phyloP scores from a whole-genome alignment of 2,329 filamentous ascomycete species.

The Orbilia blumenaviensis region DNA sequence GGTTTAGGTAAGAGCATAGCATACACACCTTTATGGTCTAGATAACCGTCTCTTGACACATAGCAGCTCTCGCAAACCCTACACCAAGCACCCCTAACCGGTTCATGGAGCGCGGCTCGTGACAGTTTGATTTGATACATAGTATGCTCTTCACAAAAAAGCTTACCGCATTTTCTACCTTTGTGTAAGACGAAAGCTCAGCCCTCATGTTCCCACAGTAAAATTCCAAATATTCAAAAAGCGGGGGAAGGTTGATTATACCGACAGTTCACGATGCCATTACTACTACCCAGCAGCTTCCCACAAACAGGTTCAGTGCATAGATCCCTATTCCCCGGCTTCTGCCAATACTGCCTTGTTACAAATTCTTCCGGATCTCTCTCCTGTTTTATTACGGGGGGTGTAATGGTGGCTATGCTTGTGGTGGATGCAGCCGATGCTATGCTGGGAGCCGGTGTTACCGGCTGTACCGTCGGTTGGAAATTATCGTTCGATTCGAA shows the following conservation, averaged over 20 bases:
- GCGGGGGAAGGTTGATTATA: conserved; percentile 32
- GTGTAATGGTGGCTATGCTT: conserved; percentile 60
- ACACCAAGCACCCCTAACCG: conserved; percentile 89
- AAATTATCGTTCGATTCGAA: conserved; percentile 83
- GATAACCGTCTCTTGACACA: conserved; percentile 94
- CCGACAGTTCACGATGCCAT: conserved; percentile 83
- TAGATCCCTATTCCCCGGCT: conserved; percentile 74
- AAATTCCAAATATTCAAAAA: not conserved
- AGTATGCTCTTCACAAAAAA: conserved; percentile 97
- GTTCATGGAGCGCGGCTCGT: conserved; percentile 86
- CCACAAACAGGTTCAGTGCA: conserved; percentile 90
- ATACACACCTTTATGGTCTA: conserved; percentile 74
- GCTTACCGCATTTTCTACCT: conserved; percentile 80
- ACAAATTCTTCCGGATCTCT: conserved; percentile 89
- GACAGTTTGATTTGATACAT: conserved; percentile 99
- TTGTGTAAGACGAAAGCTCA: conserved; percentile 39
- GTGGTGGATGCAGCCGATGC: conserved; percentile 57
- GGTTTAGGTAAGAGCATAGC: not conserved
- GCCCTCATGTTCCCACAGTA: not conserved
- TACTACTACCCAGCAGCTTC: conserved; percentile 78
- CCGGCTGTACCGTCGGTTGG: conserved; percentile 59
- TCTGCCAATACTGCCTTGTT: conserved; percentile 88
- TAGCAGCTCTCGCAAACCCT: conserved; percentile 99
- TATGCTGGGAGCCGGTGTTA: conserved; percentile 59
- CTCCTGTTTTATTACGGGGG: conserved; percentile 57